phyloP scores from a whole-genome alignment of 441 rosid species.

The Adansonia grandidieri region DNA sequence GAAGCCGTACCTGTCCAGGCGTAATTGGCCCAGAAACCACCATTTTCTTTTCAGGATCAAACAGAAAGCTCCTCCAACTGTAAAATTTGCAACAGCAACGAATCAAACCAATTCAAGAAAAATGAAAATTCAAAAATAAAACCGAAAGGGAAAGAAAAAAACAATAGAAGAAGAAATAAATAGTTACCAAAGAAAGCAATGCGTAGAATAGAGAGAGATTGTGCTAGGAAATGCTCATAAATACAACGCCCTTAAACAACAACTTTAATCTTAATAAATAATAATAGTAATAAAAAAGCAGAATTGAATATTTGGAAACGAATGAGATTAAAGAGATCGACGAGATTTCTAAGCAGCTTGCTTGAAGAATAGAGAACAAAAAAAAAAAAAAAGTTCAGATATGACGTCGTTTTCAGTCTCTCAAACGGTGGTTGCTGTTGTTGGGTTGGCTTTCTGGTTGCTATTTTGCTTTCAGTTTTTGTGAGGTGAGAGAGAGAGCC shows the following conservation, averaged over 20 bases:
- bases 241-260: conserved; percentile 27
- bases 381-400: conserved; percentile 41
- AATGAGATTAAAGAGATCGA: conserved; percentile 38
- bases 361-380: conserved; percentile 71
- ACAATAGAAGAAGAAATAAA: neutral
- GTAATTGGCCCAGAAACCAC: conserved; percentile 63
- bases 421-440: conserved; percentile 42
- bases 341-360: conserved; percentile 43
- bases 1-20: conserved; percentile 77
- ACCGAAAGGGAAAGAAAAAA: conserved; percentile 2
- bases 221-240: conserved; percentile 33
- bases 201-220: conserved; percentile 28
- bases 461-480: conserved; percentile 39
- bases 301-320: conserved; percentile 11
- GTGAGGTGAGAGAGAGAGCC: neutral
- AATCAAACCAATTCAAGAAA: neutral
- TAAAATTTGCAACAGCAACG: conserved; percentile 9
- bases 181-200: conserved; percentile 29
- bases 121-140: neutral
- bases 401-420: conserved; percentile 62
- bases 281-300: neutral
- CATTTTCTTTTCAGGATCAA: conserved; percentile 56
- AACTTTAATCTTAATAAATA: neutral
- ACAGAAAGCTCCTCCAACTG: conserved; percentile 27
- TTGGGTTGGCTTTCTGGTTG: conserved; percentile 32